Evolutionary conservation across 2,329 filamentous ascomycete species (phyloP).

Genomic region (Sporothrix brunneoviolacea): DNA sequence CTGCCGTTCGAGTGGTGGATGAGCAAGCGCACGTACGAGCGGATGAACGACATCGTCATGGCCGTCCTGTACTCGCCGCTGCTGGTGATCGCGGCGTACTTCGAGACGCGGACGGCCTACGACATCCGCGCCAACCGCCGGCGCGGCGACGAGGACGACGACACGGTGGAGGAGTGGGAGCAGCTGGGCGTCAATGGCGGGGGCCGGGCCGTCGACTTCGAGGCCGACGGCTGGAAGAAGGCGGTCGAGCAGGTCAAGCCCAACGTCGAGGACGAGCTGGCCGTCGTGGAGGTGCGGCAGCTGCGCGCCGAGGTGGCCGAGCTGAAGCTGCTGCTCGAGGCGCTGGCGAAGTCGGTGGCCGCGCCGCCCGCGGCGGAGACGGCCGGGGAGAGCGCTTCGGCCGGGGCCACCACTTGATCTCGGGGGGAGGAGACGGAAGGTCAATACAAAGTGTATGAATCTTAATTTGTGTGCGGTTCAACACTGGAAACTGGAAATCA

Average conservation of each 20-base stretch:
- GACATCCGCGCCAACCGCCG: constrained; percentile 66
- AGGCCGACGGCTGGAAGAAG: constrained; percentile 79
- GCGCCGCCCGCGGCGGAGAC: neutral
- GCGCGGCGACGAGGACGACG: constrained; percentile 82
- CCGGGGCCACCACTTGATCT: neutral
- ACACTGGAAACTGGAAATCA: too few relatives aligned
- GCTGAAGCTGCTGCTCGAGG: constrained; percentile 42
- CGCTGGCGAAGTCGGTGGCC: constrained; percentile 8
- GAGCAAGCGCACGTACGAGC: constrained; percentile 63
- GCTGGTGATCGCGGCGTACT: constrained; percentile 67
- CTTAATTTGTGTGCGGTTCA: too few relatives aligned
- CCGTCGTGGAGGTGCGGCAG: constrained; percentile 61
- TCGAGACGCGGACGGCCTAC: constrained; percentile 60
- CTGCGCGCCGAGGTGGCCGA: constrained; percentile 52
- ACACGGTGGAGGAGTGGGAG: constrained; percentile 89
- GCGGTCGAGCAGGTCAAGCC: constrained; percentile 68
- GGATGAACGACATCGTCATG: constrained; percentile 71
- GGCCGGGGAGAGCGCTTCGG: neutral
- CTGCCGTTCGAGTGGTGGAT: constrained; percentile 96
- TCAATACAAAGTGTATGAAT: too few relatives aligned
- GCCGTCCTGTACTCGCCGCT: constrained; percentile 73
- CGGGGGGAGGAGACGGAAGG: too few relatives aligned
- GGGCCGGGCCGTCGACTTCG: constrained; percentile 75
- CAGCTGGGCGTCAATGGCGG: constrained; percentile 65
- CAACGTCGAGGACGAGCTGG: constrained; percentile 73